phyloP scores from a whole-genome alignment of 345 rosid genomes.

The Populus davidiana region DNA sequence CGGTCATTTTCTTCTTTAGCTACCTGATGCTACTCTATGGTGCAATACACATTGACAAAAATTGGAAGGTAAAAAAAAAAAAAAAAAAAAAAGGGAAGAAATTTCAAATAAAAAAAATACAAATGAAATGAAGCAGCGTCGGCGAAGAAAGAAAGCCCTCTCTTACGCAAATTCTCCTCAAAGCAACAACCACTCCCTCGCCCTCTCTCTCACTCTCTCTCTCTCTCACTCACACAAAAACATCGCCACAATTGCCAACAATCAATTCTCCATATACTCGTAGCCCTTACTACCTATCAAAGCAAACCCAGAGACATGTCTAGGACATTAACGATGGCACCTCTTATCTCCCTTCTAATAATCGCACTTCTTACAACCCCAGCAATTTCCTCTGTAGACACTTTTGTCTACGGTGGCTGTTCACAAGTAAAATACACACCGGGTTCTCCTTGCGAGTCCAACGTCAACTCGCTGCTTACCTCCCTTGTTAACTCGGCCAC shows the following conservation, averaged over 20 bases:
- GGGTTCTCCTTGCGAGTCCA: conserved; percentile 28
- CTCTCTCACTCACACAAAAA: background rate
- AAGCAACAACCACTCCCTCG: conserved; percentile 37
- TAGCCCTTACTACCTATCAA: background rate
- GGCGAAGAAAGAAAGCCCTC: conserved; percentile 25
- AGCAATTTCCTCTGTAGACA: conserved; percentile 13
- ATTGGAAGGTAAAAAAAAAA: no score
- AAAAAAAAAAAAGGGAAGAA: background rate
- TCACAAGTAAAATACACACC: conserved; percentile 22
- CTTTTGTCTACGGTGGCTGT: conserved; percentile 32
- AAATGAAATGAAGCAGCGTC: conserved; percentile 17
- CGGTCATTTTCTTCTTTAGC: background rate
- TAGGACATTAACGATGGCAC: background rate
- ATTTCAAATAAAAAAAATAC: background rate
- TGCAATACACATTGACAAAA: no score
- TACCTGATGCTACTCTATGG: background rate
- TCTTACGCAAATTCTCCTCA: conserved; percentile 56
- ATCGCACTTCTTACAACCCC: conserved; percentile 6
- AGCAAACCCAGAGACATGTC: conserved; percentile 8
- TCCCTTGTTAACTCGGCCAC: conserved; percentile 33
- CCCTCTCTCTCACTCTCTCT: conserved; percentile 2
- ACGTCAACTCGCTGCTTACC: conserved; percentile 30
- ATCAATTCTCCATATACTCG: background rate
- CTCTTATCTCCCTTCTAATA: background rate
- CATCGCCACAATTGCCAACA: background rate